These are phyloP conservation scores for Asterella californica DNA, from an alignment of 225 moss, liverwort and hornwort species.

Conservation along the genomic window DNA sequence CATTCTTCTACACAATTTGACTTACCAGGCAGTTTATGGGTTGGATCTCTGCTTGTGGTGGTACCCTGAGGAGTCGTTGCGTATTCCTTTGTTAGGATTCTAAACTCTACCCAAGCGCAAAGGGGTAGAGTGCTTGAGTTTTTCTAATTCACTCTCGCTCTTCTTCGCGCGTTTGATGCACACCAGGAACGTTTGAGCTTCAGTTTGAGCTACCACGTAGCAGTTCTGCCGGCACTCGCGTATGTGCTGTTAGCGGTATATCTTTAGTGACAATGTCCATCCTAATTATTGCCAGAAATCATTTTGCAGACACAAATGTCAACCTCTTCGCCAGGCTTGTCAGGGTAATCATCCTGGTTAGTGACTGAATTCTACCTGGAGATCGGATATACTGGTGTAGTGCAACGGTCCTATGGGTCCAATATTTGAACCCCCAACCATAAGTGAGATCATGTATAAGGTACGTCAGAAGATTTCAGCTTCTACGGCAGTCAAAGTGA, in stretches of 20 bases:
- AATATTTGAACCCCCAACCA: constrained; percentile 52
- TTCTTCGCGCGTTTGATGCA: too few species aligned
- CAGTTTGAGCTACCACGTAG: not conserved
- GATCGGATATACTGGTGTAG: not conserved
- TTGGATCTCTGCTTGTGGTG: not conserved
- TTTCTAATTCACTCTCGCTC: too few species aligned
- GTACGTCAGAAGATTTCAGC: constrained; percentile 1
- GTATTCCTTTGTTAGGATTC: not conserved
- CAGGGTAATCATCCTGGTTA: not conserved
- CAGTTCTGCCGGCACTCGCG: not conserved
- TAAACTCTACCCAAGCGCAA: not conserved
- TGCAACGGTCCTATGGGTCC: constrained; percentile 38
- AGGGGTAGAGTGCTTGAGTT: too few species aligned
- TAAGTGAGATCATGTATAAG: constrained; percentile 67
- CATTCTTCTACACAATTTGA: not conserved
- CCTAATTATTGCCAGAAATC: not conserved
- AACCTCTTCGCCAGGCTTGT: not conserved
- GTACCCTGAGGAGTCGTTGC: not conserved
- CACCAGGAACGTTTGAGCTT: not conserved
- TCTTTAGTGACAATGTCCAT: not conserved
- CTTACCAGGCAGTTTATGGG: not conserved
- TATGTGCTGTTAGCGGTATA: not conserved
- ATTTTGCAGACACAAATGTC: constrained; percentile 1
- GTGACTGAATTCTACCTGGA: not conserved
- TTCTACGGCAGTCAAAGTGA: not conserved